These are phyloP conservation scores for Lupinus albus DNA, from an alignment of 306 rosid species.

Conservation along the genomic window DNA sequence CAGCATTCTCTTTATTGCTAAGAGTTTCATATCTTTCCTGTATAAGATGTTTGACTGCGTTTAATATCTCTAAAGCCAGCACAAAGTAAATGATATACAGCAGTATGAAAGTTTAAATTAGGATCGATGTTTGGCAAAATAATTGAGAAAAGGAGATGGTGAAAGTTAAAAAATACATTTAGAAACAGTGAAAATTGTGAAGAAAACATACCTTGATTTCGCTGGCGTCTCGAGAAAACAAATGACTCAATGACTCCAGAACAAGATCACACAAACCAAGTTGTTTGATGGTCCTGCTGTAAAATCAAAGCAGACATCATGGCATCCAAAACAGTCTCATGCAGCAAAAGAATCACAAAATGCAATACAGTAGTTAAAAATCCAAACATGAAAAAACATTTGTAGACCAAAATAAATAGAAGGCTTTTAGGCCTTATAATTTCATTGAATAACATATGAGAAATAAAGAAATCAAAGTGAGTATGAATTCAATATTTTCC, in stretches of 20 bases:
- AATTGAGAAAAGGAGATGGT: constrained; percentile 42
- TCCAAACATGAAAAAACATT: not conserved
- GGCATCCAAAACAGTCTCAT: constrained; percentile 37
- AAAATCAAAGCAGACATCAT: constrained; percentile 44
- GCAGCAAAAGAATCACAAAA: constrained; percentile 21
- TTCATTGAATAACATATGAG: not conserved
- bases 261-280: constrained; percentile 72
- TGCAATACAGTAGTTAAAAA: not conserved
- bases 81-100: constrained; percentile 87
- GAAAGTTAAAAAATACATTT: constrained; percentile 35
- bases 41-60: constrained; percentile 89
- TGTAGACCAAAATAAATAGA: constrained; percentile 1
- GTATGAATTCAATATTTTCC: constrained; percentile 23
- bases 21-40: constrained; percentile 90
- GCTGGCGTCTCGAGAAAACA: constrained; percentile 71
- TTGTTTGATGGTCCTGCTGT: constrained; percentile 79
- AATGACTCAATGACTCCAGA: constrained; percentile 74
- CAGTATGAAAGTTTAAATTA: constrained; percentile 77
- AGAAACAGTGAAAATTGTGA: not conserved
- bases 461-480: not conserved
- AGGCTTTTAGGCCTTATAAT: not conserved
- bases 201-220: constrained; percentile 72
- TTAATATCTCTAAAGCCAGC: constrained; percentile 97
- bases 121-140: constrained; percentile 61
- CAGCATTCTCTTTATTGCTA: constrained; percentile 55